Evolutionary conservation across 2,329 filamentous ascomycete genomes (phyloP), one percentile per base, ranked within the genome.

Genomic region (Aspergillus fischeri): DNA sequence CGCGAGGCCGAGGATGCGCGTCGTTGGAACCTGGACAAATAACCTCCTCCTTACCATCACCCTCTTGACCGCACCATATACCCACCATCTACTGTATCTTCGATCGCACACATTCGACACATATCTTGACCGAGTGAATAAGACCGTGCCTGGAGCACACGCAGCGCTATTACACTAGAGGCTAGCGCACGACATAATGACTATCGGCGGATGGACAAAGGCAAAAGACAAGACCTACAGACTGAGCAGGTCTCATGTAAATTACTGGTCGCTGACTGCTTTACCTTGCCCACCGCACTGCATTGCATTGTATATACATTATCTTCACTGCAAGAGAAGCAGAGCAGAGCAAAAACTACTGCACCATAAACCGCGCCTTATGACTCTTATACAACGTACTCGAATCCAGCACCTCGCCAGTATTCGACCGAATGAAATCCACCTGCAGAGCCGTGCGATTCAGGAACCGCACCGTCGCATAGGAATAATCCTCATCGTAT

Each of bases 361-460:
- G 81, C 38, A 74, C 67, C 3, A 82, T 78, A 67, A 83, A 83
- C 49, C 68, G 69, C 50, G 75, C 63, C 1, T 57, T 61, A 60
- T 83, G 81, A 28, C 72, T 70, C 71, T 83, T 84, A 62, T 76
- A 80, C 64, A 84, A 62, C 24, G 70, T 72, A 10, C 78, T 78
- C 8, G 73, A 70, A 64, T 84, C 81, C 56, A 83, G 60, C 6
- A 81, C 58, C 51, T 75, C 73, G 1, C 81, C 82, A 0, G 78
- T 83, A 1, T 73, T 65, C 0, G 79, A 82, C 2, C 72, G 69
- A 38, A 81, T 73, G 61, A 85, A 85, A 10, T 83, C 75, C 3
- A 85, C 74, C 63, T 76, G 71, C 59, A 85, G 57, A 27, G 79
- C 67, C 3, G 78, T 72, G 52, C 62, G 65, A 63, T 83, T 77